Evolutionary conservation across 257 asterid genomes (phyloP).

Genomic region (Lavandula angustifolia): DNA sequence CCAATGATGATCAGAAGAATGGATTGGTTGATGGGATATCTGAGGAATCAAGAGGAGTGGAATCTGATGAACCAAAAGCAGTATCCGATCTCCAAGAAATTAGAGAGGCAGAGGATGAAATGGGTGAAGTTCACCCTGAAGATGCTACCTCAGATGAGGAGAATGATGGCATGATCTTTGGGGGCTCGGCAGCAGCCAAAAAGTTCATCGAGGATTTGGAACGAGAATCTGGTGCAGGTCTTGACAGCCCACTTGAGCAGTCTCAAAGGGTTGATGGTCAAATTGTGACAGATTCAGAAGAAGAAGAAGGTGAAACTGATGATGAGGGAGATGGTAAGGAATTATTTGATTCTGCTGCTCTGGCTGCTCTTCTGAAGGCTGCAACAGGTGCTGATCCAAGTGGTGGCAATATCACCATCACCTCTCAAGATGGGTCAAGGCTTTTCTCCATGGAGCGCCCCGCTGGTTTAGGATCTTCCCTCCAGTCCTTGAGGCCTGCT

Average conservation of each 20-base stretch:
- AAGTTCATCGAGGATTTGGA: constrained; percentile 88
- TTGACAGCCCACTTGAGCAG: constrained; percentile 47
- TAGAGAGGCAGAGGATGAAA: constrained; percentile 43
- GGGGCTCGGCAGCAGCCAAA: constrained; percentile 83
- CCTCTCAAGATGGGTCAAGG: constrained; percentile 87
- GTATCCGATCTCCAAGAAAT: constrained; percentile 38
- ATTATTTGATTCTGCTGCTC: constrained; percentile 82
- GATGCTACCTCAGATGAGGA: constrained; percentile 63
- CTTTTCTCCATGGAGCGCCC: constrained; percentile 95
- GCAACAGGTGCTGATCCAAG: constrained; percentile 83
- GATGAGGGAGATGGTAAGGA: constrained; percentile 90
- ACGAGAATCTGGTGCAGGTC: constrained; percentile 61
- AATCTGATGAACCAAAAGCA: constrained; percentile 27
- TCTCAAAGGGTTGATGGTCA: constrained; percentile 76
- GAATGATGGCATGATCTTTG: constrained; percentile 75
- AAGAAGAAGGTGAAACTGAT: constrained; percentile 84
- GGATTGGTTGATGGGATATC: constrained; percentile 31
- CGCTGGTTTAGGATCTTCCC: constrained; percentile 91
- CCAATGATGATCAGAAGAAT: constrained; percentile 32
- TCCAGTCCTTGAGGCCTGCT: constrained; percentile 74
- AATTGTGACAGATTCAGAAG: constrained; percentile 91
- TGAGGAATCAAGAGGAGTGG: constrained; percentile 21
- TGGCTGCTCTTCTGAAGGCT: constrained; percentile 93
- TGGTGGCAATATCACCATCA: constrained; percentile 71
- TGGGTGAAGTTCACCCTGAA: constrained; percentile 50